Conservation (phyloP, 2,329 filamentous ascomycete genomes). For the Elsinoe necatrix region DNA sequence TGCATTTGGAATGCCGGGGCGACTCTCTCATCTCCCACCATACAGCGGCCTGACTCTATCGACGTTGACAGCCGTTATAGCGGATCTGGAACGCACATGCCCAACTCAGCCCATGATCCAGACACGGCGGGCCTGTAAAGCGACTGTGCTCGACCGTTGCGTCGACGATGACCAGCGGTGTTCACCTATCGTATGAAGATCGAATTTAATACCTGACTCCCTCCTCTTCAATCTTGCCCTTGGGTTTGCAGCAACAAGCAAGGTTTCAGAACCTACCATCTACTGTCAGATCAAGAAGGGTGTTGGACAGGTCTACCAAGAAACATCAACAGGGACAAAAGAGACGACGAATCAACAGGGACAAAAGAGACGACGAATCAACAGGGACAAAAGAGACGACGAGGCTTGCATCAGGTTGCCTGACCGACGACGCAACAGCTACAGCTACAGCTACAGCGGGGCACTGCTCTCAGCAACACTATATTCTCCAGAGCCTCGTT, state of each 20-base stretch:
- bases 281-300: background rate
- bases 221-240: background rate
- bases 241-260: conserved; percentile 9
- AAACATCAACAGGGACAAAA: background rate
- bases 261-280: conserved; percentile 9
- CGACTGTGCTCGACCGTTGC: conserved; percentile 7
- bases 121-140: conserved; percentile 14
- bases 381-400: background rate
- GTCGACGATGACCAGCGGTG: conserved; percentile 7
- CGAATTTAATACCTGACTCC: conserved; percentile 12
- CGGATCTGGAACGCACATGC: conserved; percentile 9
- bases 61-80: conserved; percentile 7
- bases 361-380: background rate
- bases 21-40: background rate
- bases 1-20: conserved; percentile 15
- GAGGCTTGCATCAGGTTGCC: conserved; percentile 2
- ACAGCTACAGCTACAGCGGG: conserved; percentile 1
- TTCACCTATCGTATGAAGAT: background rate
- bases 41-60: background rate
- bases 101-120: conserved; percentile 15
- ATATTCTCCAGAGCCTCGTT: background rate
- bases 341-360: conserved; percentile 1
- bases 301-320: background rate
- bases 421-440: conserved; percentile 9
- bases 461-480: background rate